Conservation (phyloP, 2,329 filamentous ascomycete species). For the Balansia obtecta region DNA sequence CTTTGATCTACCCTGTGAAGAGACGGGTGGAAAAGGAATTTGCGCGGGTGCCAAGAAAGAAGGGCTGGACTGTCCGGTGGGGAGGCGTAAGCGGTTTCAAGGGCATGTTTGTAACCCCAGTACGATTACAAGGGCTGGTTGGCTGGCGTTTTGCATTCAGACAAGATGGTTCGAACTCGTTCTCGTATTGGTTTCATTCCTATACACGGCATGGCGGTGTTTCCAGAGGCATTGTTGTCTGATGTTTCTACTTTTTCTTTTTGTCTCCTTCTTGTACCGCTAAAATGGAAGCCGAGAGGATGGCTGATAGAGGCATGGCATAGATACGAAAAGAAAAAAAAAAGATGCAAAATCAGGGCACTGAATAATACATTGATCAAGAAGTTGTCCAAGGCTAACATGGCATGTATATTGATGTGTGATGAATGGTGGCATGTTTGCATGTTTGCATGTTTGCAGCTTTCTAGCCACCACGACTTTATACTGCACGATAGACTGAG, state of each 20-base stretch:
- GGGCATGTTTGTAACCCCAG: conserved; percentile 1
- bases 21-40: not conserved
- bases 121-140: conserved; percentile 1
- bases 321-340: conserved; percentile 11
- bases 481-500: no score
- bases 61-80: not conserved
- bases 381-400: no score
- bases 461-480: no score
- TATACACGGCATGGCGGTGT: conserved; percentile 6
- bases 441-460: no score
- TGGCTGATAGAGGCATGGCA: conserved; percentile 5
- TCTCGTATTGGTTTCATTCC: not conserved
- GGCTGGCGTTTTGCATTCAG: conserved; percentile 6
- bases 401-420: no score
- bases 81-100: conserved; percentile 2
- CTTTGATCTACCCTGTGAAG: not conserved
- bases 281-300: conserved; percentile 1
- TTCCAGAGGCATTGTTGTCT: conserved; percentile 3
- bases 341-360: conserved; percentile 3
- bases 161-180: not conserved
- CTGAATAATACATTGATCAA: no score
- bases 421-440: no score
- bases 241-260: not conserved
- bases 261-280: not conserved
- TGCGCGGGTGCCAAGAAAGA: not conserved